phyloP scores from a whole-genome alignment of 2,329 filamentous ascomycete species.

The Orbilia blumenaviensis region DNA sequence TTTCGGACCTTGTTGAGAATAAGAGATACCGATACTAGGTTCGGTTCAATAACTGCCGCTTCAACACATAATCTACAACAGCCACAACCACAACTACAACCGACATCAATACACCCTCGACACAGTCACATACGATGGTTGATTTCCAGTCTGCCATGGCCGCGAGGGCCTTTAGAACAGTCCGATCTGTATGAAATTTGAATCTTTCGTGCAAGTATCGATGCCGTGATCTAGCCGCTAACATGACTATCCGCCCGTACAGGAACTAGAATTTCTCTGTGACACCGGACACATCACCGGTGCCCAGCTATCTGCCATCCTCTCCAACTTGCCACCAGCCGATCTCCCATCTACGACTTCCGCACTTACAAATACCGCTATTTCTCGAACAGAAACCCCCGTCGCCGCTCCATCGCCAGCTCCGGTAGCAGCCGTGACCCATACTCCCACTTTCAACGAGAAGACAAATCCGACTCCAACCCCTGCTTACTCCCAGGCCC shows the following conservation, averaged over 20 bases:
- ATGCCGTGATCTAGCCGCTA: not conserved
- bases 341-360: constrained; percentile 9
- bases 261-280: constrained; percentile 50
- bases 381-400: constrained; percentile 13
- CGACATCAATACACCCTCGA: constrained; percentile 4
- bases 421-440: not conserved
- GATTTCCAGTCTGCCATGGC: constrained; percentile 52
- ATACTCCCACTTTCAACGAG: constrained; percentile 28
- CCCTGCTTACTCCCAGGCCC: constrained; percentile 56
- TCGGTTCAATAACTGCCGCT: too few species aligned
- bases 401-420: not conserved
- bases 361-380: constrained; percentile 8
- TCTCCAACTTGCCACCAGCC: constrained; percentile 35
- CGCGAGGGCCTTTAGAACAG: constrained; percentile 43
- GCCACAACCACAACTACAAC: not conserved
- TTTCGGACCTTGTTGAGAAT: constrained; percentile 7
- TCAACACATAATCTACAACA: constrained; percentile 27
- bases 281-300: constrained; percentile 41
- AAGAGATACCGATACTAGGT: not conserved
- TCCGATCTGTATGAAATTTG: constrained; percentile 30
- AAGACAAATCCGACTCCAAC: constrained; percentile 26
- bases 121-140: constrained; percentile 27
- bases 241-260: not conserved
- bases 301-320: constrained; percentile 33
- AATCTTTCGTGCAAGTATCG: not conserved